Evolutionary conservation across 257 asterid genomes (phyloP), one percentile per base, ranked within the genome.

Genomic region (Ligustrum vulgare): DNA sequence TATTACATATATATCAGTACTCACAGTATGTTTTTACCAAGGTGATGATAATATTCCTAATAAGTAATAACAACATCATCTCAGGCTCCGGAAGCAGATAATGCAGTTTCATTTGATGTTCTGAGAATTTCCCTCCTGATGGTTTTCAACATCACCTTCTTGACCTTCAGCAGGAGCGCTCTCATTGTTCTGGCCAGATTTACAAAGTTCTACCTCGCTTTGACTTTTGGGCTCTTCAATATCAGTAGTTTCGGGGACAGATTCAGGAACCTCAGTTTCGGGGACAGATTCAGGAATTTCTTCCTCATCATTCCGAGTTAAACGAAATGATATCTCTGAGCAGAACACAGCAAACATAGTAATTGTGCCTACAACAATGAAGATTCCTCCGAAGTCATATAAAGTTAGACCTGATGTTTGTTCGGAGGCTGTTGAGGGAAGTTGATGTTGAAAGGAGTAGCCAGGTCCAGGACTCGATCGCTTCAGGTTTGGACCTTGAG

Each of bases 361-460:
- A 5, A 79, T 75, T 22, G 68, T 63, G 20, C 36, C 82, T 32
- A 64, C 25, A 2, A 81, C 37, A 5, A 81, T 77, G 28, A 81
- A 81, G 8, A 81, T 77, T 4, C 82, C 82, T 62, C 82, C 82
- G 13, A 81, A 81, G 8, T 81, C 68, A 11, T 35, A 69, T 32
- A 66, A 34, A 60, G 68, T 39, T 1, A 81, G 63, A 8, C 75
- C 39, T 8, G 74, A 64, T 15, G 54, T 0, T 28, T 28, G 31
- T 28, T 28, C 31, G 31, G 66, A 60, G 35, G 60, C 9, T 72
- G 56, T 35, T 47, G 62, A 70, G 9, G 77, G 28, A 64, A 36
- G 69, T 12, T 31, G 15, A 67, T 63, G 43, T 9, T 45, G 32
- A 34, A 71, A n/a, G 18, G 67, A 41, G 63, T 72, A 72, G 36